Evolutionary conservation across 495 filamentous ascomycete genomes (phyloP).

Genomic region (Letharia columbiana): DNA sequence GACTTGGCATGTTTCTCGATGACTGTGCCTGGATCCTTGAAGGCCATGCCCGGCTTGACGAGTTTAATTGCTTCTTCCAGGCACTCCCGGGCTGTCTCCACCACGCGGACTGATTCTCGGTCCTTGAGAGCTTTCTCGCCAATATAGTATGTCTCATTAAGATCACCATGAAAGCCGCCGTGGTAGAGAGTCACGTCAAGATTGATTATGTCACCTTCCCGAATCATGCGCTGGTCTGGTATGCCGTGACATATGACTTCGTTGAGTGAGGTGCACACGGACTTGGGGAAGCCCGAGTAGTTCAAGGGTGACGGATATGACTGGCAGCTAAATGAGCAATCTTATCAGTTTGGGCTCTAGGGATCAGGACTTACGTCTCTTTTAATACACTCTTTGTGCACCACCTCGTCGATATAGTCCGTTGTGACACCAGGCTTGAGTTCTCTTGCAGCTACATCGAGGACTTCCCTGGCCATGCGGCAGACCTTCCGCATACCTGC

Average conservation of each 20-base stretch:
- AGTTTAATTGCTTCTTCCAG: constrained; percentile 73
- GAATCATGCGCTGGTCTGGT: constrained; percentile 65
- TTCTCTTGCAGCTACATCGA: constrained; percentile 82
- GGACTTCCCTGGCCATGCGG: constrained; percentile 75
- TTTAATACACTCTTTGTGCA: constrained; percentile 92
- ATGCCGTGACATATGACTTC: constrained; percentile 96
- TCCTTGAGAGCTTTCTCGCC: constrained; percentile 67
- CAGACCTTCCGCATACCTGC: constrained; percentile 92
- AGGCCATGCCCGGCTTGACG: constrained; percentile 78
- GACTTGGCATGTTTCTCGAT: constrained; percentile 83
- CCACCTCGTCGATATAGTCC: constrained; percentile 90
- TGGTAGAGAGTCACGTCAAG: constrained; percentile 85
- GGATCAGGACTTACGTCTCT: constrained; percentile 55
- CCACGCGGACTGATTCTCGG: constrained; percentile 72
- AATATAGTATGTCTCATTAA: constrained; percentile 91
- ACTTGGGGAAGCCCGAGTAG: constrained; percentile 96
- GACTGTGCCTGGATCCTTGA: constrained; percentile 72
- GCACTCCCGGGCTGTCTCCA: constrained; percentile 74
- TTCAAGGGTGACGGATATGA: constrained; percentile 95
- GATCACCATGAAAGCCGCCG: constrained; percentile 76
- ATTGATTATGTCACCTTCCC: constrained; percentile 84
- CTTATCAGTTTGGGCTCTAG: background rate
- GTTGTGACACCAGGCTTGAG: constrained; percentile 84
- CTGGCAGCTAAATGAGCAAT: constrained; percentile 35
- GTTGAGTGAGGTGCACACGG: constrained; percentile 90